These are phyloP conservation scores for Polyporus arcularius DNA, from an alignment of 768 basidiomycete genomes.

Conservation along the genomic window DNA sequence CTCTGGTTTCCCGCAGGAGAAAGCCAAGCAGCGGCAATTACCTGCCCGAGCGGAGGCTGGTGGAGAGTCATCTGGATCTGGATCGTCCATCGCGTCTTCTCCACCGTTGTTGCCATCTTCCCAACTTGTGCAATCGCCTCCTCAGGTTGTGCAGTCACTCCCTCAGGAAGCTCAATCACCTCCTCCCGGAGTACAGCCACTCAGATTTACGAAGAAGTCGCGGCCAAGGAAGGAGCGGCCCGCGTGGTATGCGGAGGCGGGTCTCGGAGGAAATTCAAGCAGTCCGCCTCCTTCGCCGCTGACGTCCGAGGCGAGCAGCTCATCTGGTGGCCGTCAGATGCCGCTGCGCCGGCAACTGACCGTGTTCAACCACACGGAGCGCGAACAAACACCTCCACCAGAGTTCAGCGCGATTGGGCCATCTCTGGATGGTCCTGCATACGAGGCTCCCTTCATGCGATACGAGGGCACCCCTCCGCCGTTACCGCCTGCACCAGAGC, in stretches of 20 bases:
- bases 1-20: not conserved
- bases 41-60: not conserved
- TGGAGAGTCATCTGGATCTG: not conserved
- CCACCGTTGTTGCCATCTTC: not conserved
- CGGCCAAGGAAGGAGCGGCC: slow-evolving; percentile 24
- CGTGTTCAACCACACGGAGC: slow-evolving; percentile 6
- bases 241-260: slow-evolving; percentile 34
- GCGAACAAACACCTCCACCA: slow-evolving; percentile 36
- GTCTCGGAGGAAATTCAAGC: slow-evolving; percentile 17
- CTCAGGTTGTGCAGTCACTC: not conserved
- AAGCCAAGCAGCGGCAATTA: not conserved
- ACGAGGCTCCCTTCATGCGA: slow-evolving; percentile 30
- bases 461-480: slow-evolving; percentile 19
- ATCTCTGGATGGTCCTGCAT: slow-evolving; percentile 40
- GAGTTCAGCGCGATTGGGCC: slow-evolving; percentile 40
- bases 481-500: slow-evolving; percentile 17
- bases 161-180: not conserved
- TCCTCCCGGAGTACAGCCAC: slow-evolving; percentile 29
- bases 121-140: not conserved
- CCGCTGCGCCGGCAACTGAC: slow-evolving; percentile 5
- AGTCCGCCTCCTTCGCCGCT: slow-evolving; percentile 1
- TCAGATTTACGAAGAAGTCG: slow-evolving; percentile 38
- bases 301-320: not conserved
- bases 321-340: not conserved
- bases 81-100: not conserved